Base-by-base conservation (phyloP, 192 early-diverging fungal species). In the Umbelopsis vinacea region DNA sequence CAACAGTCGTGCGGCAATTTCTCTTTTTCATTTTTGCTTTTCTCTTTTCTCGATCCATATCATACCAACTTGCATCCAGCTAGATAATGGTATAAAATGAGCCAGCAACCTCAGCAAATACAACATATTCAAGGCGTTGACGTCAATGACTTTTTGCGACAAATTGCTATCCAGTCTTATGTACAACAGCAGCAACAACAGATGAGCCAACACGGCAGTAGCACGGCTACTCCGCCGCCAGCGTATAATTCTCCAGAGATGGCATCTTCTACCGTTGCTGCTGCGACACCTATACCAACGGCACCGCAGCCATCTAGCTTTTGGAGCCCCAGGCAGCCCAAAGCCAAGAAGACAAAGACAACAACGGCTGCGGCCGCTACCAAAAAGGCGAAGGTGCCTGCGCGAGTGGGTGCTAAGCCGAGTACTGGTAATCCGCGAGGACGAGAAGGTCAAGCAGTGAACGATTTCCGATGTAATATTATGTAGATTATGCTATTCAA, bases 401-500 rank as follows among this genome's bases (percentile, higher is more conserved):
- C 57, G 15, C 57, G 57, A 63, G 57, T 63, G 3, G 57, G 38
- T 2, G 33, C 57, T 37, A 63, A 63, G 19, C 57, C 57, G 3
- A 63, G 57, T 35, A 17, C 57, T 12, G 35, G 57, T n/a, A 63
- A 63, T 37, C 57, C 57, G 15, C 57, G 57, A 63, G 57, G 57
- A 37, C 57, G 35, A 19, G 57, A 63, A 63, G 57, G 57, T n/a
- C 57, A 63, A 63, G 15, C 57, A 29, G 57, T 63, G 11, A 33
- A 33, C 26, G 57, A 63, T 35, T 63, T 63, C 15, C 57, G 57
- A 29, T 63, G 57, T 63, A 63, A 63, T 63, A 63, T 63, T 37
- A 63, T 63, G 57, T 63, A 63, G 33, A 63, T 54, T 54, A 10
- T 26, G 6, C 22, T 54, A 24, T 54, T 54, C 1, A 6, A 26